Conservation (phyloP, 306 rosid species). For the Fragaria vesca region DNA sequence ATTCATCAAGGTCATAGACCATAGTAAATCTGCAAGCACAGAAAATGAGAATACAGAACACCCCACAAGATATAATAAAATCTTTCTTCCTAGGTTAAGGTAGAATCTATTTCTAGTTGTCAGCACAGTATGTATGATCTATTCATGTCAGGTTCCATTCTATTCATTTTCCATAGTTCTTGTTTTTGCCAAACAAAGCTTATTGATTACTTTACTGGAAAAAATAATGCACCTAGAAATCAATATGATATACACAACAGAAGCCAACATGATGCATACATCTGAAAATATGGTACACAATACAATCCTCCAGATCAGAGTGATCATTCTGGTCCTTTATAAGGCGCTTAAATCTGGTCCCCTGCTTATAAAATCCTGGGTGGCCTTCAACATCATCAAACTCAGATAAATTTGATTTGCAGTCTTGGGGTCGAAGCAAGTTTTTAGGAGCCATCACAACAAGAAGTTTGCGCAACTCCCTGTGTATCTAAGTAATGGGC, state of each 20-base stretch:
- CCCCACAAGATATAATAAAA: background rate
- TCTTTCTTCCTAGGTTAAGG: background rate
- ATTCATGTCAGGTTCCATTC: background rate
- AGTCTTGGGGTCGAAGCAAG: constrained; percentile 82
- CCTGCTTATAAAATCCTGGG: constrained; percentile 96
- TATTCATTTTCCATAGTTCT: background rate
- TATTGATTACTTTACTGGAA: background rate
- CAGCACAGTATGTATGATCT: background rate
- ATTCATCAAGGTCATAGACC: constrained; percentile 79
- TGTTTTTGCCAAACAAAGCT: background rate
- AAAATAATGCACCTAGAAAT: background rate
- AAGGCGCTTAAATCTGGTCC: constrained; percentile 93
- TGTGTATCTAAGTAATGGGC: constrained; percentile 54
- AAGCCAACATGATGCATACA: background rate
- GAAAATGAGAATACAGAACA: background rate
- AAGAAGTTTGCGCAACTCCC: constrained; percentile 94
- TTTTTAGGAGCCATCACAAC: constrained; percentile 94
- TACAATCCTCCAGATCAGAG: constrained; percentile 55
- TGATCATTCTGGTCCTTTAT: constrained; percentile 82
- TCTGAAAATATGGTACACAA: background rate
- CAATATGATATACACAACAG: background rate
- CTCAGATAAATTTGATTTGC: constrained; percentile 86
- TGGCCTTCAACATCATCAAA: constrained; percentile 98
- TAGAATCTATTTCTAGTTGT: background rate
- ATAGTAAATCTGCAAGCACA: constrained; percentile 51